These are phyloP conservation scores for Fragaria ananassa DNA, from an alignment of 306 rosid genomes.

Conservation along the genomic window DNA sequence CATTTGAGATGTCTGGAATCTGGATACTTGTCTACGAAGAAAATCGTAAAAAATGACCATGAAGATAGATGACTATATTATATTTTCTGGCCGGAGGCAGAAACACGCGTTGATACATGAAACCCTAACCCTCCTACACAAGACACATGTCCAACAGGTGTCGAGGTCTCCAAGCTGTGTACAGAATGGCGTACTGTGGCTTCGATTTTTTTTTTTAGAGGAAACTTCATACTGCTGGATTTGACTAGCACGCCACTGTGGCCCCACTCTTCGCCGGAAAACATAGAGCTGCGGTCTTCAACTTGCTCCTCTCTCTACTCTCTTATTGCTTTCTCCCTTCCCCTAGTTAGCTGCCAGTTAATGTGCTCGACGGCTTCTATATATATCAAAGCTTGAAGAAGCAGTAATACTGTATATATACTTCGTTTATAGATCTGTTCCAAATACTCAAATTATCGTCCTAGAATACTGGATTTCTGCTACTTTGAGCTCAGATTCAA, in stretches of 20 bases:
- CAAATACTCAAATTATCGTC: not conserved
- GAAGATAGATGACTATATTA: no score
- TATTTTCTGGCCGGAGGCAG: not conserved
- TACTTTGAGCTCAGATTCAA: not conserved
- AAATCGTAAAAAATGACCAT: no score
- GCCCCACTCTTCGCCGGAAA: slow-evolving; percentile 6
- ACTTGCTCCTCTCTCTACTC: not conserved
- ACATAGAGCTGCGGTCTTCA: not conserved
- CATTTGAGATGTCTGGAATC: no score
- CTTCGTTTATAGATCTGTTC: not conserved
- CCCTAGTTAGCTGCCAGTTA: not conserved
- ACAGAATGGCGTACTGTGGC: not conserved
- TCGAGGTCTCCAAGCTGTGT: slow-evolving; percentile 13
- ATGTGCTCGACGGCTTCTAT: not conserved
- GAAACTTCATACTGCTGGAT: not conserved
- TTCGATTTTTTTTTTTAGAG: not conserved
- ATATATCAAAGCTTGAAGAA: not conserved
- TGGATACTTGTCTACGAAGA: no score
- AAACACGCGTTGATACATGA: slow-evolving; percentile 39
- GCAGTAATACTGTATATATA: not conserved
- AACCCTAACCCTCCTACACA: not conserved
- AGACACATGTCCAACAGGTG: slow-evolving; percentile 59
- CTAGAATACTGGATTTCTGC: not conserved
- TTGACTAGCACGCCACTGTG: slow-evolving; percentile 16
- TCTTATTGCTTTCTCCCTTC: not conserved